Conservation (phyloP, 2,329 filamentous ascomycete species). For the Cladobotryum mycophilum region DNA sequence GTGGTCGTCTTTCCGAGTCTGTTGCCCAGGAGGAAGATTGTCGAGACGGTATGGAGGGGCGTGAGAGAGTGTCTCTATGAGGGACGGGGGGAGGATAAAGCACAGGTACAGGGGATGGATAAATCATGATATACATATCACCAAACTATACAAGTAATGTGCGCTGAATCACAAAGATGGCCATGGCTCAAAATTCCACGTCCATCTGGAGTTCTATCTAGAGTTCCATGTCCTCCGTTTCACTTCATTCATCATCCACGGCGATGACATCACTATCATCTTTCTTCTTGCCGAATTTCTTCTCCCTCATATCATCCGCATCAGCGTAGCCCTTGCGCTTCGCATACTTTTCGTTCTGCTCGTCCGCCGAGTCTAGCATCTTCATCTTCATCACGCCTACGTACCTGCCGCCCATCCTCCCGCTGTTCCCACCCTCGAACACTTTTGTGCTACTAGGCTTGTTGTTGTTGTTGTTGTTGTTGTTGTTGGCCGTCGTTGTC, state of each 20-base stretch:
- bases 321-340: slow-evolving; percentile 51
- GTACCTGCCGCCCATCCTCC: slow-evolving; percentile 47
- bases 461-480: slow-evolving; percentile 11
- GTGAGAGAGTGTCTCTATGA: slow-evolving; percentile 75
- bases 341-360: slow-evolving; percentile 57
- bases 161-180: background rate
- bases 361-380: slow-evolving; percentile 43
- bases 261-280: slow-evolving; percentile 14
- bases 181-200: background rate
- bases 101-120: slow-evolving; percentile 12
- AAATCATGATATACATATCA: slow-evolving; percentile 1
- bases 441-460: slow-evolving; percentile 27
- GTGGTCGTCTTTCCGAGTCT: slow-evolving; percentile 91
- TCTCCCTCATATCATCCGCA: slow-evolving; percentile 41
- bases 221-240: background rate
- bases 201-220: background rate
- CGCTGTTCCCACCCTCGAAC: slow-evolving; percentile 52
- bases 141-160: too few species aligned
- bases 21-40: slow-evolving; percentile 64
- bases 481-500: slow-evolving; percentile 1
- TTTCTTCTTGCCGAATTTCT: slow-evolving; percentile 26
- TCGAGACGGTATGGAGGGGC: slow-evolving; percentile 89
- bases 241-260: slow-evolving; percentile 4
- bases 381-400: slow-evolving; percentile 47
- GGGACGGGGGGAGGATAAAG: slow-evolving; percentile 27